These are phyloP conservation scores for Naganishia friedmannii DNA, from an alignment of 768 basidiomycete species.

Conservation along the genomic window DNA sequence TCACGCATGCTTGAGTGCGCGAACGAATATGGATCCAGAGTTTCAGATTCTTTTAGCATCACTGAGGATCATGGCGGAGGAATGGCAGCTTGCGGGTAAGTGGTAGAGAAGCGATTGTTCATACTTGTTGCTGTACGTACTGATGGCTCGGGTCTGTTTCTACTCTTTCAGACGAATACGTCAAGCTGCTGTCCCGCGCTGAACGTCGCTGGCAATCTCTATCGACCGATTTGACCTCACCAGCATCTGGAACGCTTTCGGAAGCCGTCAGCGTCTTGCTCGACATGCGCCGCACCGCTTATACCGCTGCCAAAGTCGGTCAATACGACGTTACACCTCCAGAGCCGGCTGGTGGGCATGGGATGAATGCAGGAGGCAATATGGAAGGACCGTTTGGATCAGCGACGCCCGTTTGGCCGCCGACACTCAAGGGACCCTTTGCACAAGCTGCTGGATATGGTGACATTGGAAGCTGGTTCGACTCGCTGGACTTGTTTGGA, in stretches of 20 bases:
- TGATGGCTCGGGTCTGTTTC: background rate
- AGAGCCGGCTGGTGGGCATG: constrained; percentile 32
- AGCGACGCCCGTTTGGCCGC: constrained; percentile 36
- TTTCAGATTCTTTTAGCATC: constrained; percentile 42
- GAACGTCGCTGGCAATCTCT: constrained; percentile 43
- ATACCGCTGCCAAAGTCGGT: constrained; percentile 38
- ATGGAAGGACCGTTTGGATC: constrained; percentile 33
- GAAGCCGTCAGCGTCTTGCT: constrained; percentile 49
- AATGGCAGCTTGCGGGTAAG: constrained; percentile 48
- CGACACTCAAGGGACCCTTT: constrained; percentile 20
- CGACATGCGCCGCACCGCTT: constrained; percentile 47
- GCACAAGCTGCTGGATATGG: constrained; percentile 30
- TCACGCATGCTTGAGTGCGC: constrained; percentile 41
- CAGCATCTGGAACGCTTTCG: constrained; percentile 30
- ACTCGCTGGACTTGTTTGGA: constrained; percentile 31
- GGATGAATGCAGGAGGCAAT: background rate
- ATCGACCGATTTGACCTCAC: constrained; percentile 34
- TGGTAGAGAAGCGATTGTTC: background rate
- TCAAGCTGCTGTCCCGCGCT: constrained; percentile 46
- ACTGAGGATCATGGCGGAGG: constrained; percentile 39
- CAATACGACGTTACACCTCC: constrained; percentile 45
- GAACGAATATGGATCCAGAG: constrained; percentile 39
- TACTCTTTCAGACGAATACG: constrained; percentile 42
- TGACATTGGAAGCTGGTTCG: constrained; percentile 49
- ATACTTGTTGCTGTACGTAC: background rate